Evolutionary conservation across 768 basidiomycete species (phyloP), one percentile per base, ranked within the genome.

Genomic region (Xerocomellus dryophilus): DNA sequence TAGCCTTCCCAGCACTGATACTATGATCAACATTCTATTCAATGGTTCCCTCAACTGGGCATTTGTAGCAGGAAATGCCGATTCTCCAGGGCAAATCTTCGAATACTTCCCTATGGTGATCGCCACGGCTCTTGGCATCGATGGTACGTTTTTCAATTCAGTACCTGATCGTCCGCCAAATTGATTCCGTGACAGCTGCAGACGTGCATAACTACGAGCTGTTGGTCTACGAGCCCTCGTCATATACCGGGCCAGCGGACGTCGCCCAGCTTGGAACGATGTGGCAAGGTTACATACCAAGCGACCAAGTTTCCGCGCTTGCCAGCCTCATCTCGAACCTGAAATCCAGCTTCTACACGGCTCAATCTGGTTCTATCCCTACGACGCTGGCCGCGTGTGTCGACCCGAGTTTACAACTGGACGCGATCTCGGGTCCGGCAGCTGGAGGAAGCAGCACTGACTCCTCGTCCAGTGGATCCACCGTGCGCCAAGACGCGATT

Each of bases 81-180:
- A 85, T 50, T 79, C 88, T 1, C 76, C 82, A 3, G 85, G 79
- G 44, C 91, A 98, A 73, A 77, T 98, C 40, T 90, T 98, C 64
- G 82, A 80, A 12, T 86, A 78, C 63, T 72, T 86, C 50, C 90
- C 92, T 1, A 25, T 63, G 0, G 66, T 85, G 51, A 60, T 88
- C 48, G 56, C 74, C 27, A 62, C 65, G 3, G 76, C 84, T 4
- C 73, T 87, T 25, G 61, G 60, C 23, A 69, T 84, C 18, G n/a
- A 52, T 50, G 27, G 76, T 81, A 63, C 35, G 80, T 71, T 20
- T 35, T 52, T 45, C 14, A 12, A 14, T 32, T 21, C 17, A 9
- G 38, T 34, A 40, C 14, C 44, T 60, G 21, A 50, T 18, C 35
- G 8, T 31, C 35, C 21, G 18, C 53, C 71, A 74, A 56, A 59